These are phyloP conservation scores for Russula griseocarnosa DNA, from an alignment of 768 basidiomycete genomes.

Conservation along the genomic window DNA sequence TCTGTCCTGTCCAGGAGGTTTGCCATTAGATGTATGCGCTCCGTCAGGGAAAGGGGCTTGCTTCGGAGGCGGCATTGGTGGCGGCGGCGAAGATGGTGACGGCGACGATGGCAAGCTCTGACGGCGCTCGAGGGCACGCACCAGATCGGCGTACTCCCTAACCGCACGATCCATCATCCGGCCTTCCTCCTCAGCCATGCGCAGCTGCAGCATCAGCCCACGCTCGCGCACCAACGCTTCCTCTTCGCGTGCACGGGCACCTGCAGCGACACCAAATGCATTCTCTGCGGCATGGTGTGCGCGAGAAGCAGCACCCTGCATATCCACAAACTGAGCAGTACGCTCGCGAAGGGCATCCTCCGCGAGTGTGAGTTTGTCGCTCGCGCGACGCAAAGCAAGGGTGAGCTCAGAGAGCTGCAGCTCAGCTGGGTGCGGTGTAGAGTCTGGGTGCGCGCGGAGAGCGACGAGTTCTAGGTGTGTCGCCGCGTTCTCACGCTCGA, in stretches of 20 bases:
- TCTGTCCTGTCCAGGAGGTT: constrained; percentile 8
- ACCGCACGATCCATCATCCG: constrained; percentile 63
- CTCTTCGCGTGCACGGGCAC: constrained; percentile 53
- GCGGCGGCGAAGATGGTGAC: neutral
- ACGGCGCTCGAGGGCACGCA: constrained; percentile 56
- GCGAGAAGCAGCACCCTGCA: constrained; percentile 43
- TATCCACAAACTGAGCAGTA: constrained; percentile 45
- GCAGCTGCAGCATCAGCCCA: constrained; percentile 45
- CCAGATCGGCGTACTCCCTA: constrained; percentile 71
- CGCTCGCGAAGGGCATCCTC: constrained; percentile 52
- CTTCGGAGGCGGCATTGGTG: constrained; percentile 5
- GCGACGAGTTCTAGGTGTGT: constrained; percentile 52
- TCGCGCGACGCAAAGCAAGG: constrained; percentile 61
- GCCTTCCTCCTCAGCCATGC: constrained; percentile 52
- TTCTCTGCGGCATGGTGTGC: constrained; percentile 44
- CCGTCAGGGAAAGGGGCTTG: neutral
- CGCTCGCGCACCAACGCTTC: constrained; percentile 47
- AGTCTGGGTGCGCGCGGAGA: constrained; percentile 53
- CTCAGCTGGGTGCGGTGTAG: constrained; percentile 38
- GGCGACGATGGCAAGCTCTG: constrained; percentile 30
- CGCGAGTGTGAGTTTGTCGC: constrained; percentile 60
- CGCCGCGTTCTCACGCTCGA: constrained; percentile 58
- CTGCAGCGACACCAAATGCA: constrained; percentile 54
- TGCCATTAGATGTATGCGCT: constrained; percentile 16
- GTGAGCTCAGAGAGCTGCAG: constrained; percentile 53